Evolutionary conservation across 805 yeast genomes (phyloP).

Genomic region (Limtongozyma cylindracea): DNA sequence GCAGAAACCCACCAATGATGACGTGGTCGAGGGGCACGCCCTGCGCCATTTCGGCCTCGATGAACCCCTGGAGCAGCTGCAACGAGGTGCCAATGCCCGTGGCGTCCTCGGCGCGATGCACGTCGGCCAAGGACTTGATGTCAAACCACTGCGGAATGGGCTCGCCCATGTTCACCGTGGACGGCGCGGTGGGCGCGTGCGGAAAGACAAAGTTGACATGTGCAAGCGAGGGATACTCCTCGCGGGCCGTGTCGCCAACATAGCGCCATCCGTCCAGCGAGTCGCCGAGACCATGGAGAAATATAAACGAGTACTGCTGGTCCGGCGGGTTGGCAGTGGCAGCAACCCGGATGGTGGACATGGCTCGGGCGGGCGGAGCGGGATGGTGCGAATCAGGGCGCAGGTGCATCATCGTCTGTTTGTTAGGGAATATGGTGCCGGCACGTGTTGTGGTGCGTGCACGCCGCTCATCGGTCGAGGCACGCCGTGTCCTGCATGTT

Average conservation of each 20-base stretch:
- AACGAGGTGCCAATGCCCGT: constrained; percentile 22
- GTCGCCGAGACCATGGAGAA: constrained; percentile 85
- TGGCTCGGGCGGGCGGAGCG: too few species aligned
- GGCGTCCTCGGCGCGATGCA: too few species aligned
- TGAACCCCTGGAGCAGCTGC: constrained; percentile 18
- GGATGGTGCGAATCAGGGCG: too few species aligned
- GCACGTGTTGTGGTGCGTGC: too few species aligned
- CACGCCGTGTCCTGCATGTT: too few species aligned
- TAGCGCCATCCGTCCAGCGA: constrained; percentile 77
- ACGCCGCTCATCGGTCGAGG: too few species aligned
- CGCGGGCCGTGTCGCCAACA: constrained; percentile 19
- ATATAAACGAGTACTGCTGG: too few species aligned
- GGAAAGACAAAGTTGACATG: constrained; percentile 86
- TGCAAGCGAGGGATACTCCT: too few species aligned
- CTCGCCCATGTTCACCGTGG: constrained; percentile 42
- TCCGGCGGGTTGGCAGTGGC: too few species aligned
- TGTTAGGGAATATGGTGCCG: too few species aligned
- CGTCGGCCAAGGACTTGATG: constrained; percentile 30
- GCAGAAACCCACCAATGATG: constrained; percentile 88
- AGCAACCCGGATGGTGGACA: too few species aligned
- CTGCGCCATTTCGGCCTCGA: constrained; percentile 22
- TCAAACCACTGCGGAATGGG: constrained; percentile 79
- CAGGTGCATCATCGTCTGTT: too few species aligned
- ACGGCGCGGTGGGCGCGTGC: constrained; percentile 55
- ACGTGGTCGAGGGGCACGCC: constrained; percentile 41